Evolutionary conservation across 169 alveolate genomes (phyloP).

Genomic region (Cryptosporidium meleagridis): DNA sequence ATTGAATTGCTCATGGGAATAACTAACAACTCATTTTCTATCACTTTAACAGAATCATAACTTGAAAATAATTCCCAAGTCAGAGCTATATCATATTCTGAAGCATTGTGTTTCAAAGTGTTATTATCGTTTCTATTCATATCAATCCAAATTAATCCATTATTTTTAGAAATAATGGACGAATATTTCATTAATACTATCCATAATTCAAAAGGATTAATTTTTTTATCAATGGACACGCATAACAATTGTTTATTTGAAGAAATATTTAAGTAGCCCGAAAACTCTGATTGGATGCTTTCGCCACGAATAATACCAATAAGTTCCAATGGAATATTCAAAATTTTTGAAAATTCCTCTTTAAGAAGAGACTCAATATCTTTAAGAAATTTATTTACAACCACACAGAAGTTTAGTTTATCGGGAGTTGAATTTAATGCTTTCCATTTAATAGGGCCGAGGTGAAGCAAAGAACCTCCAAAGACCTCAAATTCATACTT

Average conservation of each 20-base stretch:
- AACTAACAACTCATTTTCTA: conserved; percentile 3
- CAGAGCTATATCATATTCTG: background rate
- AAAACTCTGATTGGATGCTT: background rate
- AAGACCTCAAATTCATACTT: conserved; percentile 16
- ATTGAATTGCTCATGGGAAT: background rate
- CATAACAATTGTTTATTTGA: background rate
- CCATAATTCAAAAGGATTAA: conserved; percentile 69
- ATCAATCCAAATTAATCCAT: conserved; percentile 25
- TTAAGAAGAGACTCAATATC: background rate
- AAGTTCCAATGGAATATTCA: background rate
- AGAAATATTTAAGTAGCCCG: background rate
- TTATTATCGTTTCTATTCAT: background rate
- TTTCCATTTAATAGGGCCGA: conserved; percentile 58
- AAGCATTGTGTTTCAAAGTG: background rate
- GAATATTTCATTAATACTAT: conserved; percentile 14
- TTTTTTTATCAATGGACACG: background rate
- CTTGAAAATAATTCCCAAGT: conserved; percentile 19
- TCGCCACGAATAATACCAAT: background rate
- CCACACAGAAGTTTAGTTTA: conserved; percentile 40
- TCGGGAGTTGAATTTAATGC: conserved; percentile 14
- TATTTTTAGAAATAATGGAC: background rate
- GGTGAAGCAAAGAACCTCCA: conserved; percentile 43
- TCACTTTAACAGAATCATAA: background rate
- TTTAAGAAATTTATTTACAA: background rate
- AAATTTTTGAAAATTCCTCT: conserved; percentile 15